Evolutionary conservation across 176 grass and related monocot genomes (phyloP), one percentile per base, ranked within the genome.

Genomic region (Pharus latifolius): DNA sequence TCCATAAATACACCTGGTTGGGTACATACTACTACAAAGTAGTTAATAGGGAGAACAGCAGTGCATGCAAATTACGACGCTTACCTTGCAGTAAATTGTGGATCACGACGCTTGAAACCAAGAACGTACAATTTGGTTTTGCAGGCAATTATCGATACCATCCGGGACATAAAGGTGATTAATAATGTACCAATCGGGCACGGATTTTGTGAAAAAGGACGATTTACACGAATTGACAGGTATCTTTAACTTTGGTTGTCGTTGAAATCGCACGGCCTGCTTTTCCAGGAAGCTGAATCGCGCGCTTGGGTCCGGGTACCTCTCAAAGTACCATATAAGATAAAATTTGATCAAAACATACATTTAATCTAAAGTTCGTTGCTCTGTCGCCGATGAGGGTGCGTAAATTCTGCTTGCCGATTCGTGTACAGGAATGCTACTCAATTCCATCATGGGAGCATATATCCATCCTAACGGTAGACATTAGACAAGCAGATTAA

Each of bases 151-250:
- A 54, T 29, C 33, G 23, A 18, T 26, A 23, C 11, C 22, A 43
- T 14, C n/a, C 67, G 22, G 46, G 16, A 10, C 47, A 34, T 27
- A 28, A 44, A 72, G 25, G 69, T n/a, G n/a, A n/a, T n/a, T n/a
- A n/a, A n/a, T n/a, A 46, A 28, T 37, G 64, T 78, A 78, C 65
- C 6, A 17, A 11, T 11, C 16, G 1, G 5, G 53, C 52, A 69
- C 52, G 38, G 22, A 79, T 79, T 27, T 27, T 70, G 43, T 25
- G 11, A 4, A 27, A 42, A 11, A 51, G 76, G 76, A 70, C 76
- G 24, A n/a, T 26, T 2, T 64, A 42, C 61, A 61, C 55, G 76
- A 51, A 19, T 61, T 25, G 65, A 29, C 64, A 60, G n/a, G 15
- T n/a, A n/a, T 69, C 26, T 63, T 57, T 60, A 33, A 46, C 41